Evolutionary conservation across 2,329 filamentous ascomycete genomes (phyloP).

Genomic region (Aspergillus cejpii): DNA sequence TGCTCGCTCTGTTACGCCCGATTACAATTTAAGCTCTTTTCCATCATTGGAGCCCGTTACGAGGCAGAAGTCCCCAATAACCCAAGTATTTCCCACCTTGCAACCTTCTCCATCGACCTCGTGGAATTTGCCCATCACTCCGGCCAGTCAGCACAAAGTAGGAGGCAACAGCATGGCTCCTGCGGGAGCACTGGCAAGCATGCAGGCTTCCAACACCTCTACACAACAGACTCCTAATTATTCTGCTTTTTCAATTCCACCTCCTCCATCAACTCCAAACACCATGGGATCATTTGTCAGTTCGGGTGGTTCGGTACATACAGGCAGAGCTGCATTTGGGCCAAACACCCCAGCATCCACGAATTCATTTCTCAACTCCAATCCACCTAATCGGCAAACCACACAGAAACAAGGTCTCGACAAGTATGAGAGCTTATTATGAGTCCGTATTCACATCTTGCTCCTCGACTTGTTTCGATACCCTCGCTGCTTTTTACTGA

Average conservation of each 20-base stretch:
- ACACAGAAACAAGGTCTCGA: slow-evolving; percentile 44
- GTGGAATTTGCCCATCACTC: slow-evolving; percentile 12
- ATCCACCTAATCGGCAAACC: slow-evolving; percentile 17
- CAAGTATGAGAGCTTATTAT: slow-evolving; percentile 53
- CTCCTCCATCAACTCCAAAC: slow-evolving; percentile 30
- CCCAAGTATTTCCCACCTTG: slow-evolving; percentile 22
- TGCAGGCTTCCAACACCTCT: slow-evolving; percentile 17
- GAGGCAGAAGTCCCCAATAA: slow-evolving; percentile 27
- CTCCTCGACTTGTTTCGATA: slow-evolving; percentile 5
- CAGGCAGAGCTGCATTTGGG: slow-evolving; percentile 14
- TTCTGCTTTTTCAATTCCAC: slow-evolving; percentile 38
- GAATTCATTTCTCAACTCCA: slow-evolving; percentile 22
- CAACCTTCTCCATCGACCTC: slow-evolving; percentile 27
- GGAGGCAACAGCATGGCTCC: slow-evolving; percentile 15
- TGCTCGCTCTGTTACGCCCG: slow-evolving; percentile 48
- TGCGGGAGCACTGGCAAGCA: slow-evolving; percentile 23
- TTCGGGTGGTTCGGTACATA: slow-evolving; percentile 16
- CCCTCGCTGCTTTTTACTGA: slow-evolving; percentile 2
- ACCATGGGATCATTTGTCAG: slow-evolving; percentile 13
- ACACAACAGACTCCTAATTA: slow-evolving; percentile 26
- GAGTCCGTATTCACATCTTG: slow-evolving; percentile 6
- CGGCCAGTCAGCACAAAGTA: slow-evolving; percentile 11
- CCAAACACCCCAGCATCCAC: slow-evolving; percentile 9
- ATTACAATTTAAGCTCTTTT: slow-evolving; percentile 45
- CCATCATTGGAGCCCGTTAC: slow-evolving; percentile 42